Percentiles rank a stretch among this genome's conserved stretches.
Conservation (phyloP, 83 land plant genomes). For the Diphasiastrum complanatum region DNA sequence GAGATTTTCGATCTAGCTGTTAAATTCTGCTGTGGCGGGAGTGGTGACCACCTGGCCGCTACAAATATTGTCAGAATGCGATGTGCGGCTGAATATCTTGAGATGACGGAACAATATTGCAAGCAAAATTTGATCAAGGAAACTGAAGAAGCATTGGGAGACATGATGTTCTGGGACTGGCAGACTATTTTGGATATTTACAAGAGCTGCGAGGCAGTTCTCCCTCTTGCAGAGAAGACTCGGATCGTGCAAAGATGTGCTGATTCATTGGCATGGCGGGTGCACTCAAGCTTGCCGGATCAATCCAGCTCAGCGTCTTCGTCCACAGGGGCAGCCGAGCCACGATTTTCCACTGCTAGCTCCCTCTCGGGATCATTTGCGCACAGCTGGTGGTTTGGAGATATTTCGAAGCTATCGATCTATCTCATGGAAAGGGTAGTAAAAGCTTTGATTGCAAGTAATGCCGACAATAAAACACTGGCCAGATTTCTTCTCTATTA, state of each 20-base stretch:
- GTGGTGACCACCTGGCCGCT: too few species aligned
- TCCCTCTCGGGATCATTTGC: too few species aligned
- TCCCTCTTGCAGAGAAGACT: conserved; percentile 4
- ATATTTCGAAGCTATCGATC: neutral
- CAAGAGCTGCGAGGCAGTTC: conserved; percentile 1
- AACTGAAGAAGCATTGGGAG: neutral
- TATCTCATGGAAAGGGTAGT: neutral
- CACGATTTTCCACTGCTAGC: too few species aligned
- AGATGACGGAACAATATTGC: neutral
- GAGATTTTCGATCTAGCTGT: too few species aligned
- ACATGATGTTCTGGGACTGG: conserved; percentile 2
- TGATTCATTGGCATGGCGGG: too few species aligned
- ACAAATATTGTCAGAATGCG: too few species aligned
- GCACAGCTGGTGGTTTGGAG: neutral
- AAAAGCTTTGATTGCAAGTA: neutral
- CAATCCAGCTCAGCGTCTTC: too few species aligned
- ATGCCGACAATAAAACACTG: neutral
- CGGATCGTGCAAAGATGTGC: conserved; percentile 6
- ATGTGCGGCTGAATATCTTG: too few species aligned
- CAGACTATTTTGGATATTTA: neutral
- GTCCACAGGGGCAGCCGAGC: too few species aligned
- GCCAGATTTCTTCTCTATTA: neutral
- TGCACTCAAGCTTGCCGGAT: too few species aligned
- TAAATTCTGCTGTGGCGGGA: too few species aligned
- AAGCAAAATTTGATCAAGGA: neutral